Base-by-base conservation (phyloP, 2,329 filamentous ascomycete genomes). In the Eutypa lata region DNA sequence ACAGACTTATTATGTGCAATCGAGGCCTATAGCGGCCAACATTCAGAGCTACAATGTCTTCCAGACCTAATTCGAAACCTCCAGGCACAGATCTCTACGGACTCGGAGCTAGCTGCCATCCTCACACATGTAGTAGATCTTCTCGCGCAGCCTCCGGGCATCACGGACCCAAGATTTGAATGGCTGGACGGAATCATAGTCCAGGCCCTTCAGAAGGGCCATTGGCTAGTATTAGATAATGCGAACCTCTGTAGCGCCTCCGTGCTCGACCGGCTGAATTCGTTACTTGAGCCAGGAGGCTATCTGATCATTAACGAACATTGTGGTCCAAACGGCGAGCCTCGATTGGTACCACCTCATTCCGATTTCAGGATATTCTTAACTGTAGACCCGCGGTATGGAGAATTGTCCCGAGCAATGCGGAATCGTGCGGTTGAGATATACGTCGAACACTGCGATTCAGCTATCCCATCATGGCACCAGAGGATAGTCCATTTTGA, bases 161-260 rank as follows among this genome's bases (percentile, higher is more conserved):
- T 90, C 22, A 83, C 87, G 21, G 87, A 87, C 57, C 90, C 91
- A 21, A 87, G 88, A 2, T 99, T 99, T 66, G 91, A 96, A 69
- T 99, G 94, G 94, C 84, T 96, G 2, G 93, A 99, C 67, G 94
- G 95, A 53, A 83, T 95, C 47, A 86, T 99, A 43, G 88, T 97
- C 47, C 88, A 91, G 62, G 93, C 94, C 42, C 77, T 97, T 11
- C 82, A 95, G 65, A 78, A 87, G 61, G 94, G 94, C 14, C 83
- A 91, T 55, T 99, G 94, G 94, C 78, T 99, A 18, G 87, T 99
- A 11, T 83, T 99, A 21, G 94, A 99, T 71, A 97, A 99, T 70
- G 94, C 95, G 55, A 99, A 99, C 65, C 81, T 99, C 53, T 99
- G 95, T 74, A 97, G 89, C 64, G 88, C 93, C 22, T 96, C 93